Base-by-base conservation (phyloP, 75 land plant genomes). In the Selaginella tamariscina region DNA sequence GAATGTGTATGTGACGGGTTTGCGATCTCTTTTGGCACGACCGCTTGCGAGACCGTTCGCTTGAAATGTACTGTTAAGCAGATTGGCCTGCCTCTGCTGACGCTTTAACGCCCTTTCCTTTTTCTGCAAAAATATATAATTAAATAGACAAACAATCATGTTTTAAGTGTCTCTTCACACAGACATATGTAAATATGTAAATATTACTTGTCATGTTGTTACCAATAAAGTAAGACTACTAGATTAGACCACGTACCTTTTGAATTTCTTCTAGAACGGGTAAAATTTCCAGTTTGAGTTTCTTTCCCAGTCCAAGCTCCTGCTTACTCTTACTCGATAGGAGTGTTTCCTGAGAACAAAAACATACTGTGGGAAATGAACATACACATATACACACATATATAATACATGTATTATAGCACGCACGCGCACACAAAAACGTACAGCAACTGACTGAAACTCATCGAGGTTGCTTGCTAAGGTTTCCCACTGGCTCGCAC, bases 401-500 rank as follows among this genome's bases (percentile, higher is more conserved):
- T n/a, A n/a, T n/a, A n/a, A n/a, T 15, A 5, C 49, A 39, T 39
- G 49, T 5, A 15, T 39, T 39, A 15, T 39, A 39, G 49, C n/a
- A n/a, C n/a, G n/a, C n/a, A n/a, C n/a, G n/a, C n/a, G n/a, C n/a
- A n/a, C n/a, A n/a, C n/a, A 39, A 39, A 39, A 15, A 39, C 77
- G 24, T 77, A 89, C 87, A 65, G 77, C 71, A 65, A 90, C 76
- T 65, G 70, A 31, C n/a, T 65, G 81, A 71, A 94, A 94, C 72
- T 94, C 98, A 28, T 90, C 96, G 70, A 90, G 79, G 74, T 83
- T 80, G 0, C 89, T 90, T 26, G 98, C 98, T 1, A 94, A 65
- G 13, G 98, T 94, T 73, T 94, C 88, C 98, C 98, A 94, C 15
- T 70, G 71, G 54, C 66, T 69, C 44, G 49, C 39, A 20, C 57